phyloP scores from a whole-genome alignment of 306 rosid species.

The Lupinus albus region DNA sequence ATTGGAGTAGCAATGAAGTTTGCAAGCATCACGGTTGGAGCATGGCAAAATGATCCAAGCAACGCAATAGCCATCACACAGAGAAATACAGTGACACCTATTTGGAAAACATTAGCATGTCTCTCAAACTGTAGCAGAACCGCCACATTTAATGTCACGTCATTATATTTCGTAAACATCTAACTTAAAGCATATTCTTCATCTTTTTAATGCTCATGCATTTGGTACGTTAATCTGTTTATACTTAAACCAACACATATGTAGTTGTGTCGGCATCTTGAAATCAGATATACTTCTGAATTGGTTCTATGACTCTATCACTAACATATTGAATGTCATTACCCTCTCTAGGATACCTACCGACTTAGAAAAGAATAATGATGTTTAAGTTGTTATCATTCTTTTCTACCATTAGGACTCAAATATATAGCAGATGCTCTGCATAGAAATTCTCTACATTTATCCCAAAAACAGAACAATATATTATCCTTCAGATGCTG shows the following conservation, averaged over 20 bases:
- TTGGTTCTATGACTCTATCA: background rate
- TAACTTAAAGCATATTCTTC: constrained; percentile 9
- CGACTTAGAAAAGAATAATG: background rate
- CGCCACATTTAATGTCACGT: constrained; percentile 3
- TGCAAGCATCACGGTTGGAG: constrained; percentile 84
- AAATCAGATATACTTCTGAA: constrained; percentile 11
- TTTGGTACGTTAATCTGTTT: constrained; percentile 9
- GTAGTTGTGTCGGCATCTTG: constrained; percentile 17
- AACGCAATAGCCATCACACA: constrained; percentile 75
- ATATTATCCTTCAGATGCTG: background rate
- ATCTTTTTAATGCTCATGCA: constrained; percentile 25
- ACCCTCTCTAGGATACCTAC: background rate
- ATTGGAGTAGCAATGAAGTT: constrained; percentile 90
- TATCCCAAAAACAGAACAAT: background rate
- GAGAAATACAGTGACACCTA: constrained; percentile 83
- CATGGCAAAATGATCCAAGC: constrained; percentile 74
- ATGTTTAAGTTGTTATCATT: background rate
- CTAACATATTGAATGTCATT: constrained; percentile 11
- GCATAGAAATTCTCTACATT: background rate
- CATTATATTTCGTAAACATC: constrained; percentile 14
- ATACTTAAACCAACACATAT: constrained; percentile 7
- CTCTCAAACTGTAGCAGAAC: constrained; percentile 2
- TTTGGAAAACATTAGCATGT: constrained; percentile 33
- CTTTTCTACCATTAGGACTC: background rate
- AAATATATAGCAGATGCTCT: background rate